These are phyloP conservation scores for Macrophomina tecta DNA, from an alignment of 2,329 filamentous ascomycete genomes.

Conservation along the genomic window DNA sequence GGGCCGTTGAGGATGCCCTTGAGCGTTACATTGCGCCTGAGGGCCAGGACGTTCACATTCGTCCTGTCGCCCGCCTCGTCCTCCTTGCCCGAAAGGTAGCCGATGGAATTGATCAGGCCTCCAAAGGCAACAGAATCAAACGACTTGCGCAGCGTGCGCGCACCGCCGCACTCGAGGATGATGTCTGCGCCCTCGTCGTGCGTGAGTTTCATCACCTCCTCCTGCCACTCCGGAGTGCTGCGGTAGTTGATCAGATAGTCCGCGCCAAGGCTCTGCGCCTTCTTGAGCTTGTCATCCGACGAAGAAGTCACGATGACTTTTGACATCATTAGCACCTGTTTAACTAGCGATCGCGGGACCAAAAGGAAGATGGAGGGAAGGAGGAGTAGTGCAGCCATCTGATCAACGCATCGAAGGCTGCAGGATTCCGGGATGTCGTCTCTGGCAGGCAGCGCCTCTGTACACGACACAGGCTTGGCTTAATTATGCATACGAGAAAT, in stretches of 20 bases:
- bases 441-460: neutral
- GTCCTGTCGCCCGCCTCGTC: constrained; percentile 61
- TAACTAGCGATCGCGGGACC: neutral
- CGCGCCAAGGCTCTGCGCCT: constrained; percentile 63
- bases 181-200: constrained; percentile 52
- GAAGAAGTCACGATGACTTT: constrained; percentile 49
- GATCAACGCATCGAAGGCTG: neutral
- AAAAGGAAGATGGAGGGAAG: neutral
- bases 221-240: constrained; percentile 64
- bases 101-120: constrained; percentile 49
- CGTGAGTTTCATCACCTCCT: constrained; percentile 58
- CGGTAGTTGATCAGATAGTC: constrained; percentile 68
- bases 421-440: neutral
- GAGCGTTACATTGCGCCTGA: constrained; percentile 58
- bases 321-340: constrained; percentile 9
- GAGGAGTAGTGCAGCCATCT: neutral
- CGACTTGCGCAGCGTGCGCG: constrained; percentile 54
- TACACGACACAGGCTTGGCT: neutral
- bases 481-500: neutral
- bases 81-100: constrained; percentile 59
- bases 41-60: constrained; percentile 65
- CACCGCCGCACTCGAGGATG: constrained; percentile 59
- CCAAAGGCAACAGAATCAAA: constrained; percentile 52
- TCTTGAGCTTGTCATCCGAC: constrained; percentile 37
- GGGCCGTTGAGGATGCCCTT: constrained; percentile 69